phyloP scores from a whole-genome alignment of 2,329 filamentous ascomycete species.

The Colletotrichum melonis region DNA sequence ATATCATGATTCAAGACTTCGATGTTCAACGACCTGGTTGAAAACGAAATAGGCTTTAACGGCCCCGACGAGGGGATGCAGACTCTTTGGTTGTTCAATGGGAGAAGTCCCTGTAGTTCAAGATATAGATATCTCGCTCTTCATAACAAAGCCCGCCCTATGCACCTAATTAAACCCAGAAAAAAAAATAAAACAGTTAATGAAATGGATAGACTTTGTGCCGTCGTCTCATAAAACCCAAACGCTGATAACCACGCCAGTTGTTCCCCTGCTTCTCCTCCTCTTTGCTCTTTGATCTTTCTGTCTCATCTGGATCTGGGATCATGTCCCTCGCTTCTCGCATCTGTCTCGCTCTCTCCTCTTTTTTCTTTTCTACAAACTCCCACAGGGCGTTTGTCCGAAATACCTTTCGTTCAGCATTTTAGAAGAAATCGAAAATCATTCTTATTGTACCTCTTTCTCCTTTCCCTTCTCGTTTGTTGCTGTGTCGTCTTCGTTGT shows the following conservation, averaged over 20 bases:
- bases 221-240: slow-evolving; percentile 26
- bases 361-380: slow-evolving; percentile 13
- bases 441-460: slow-evolving; percentile 26
- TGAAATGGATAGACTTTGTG: background rate
- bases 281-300: background rate
- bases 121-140: slow-evolving; percentile 11
- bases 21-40: background rate
- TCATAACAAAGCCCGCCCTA: slow-evolving; percentile 3
- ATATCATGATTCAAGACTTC: background rate
- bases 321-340: background rate
- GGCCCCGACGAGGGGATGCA: background rate
- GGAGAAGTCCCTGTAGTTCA: slow-evolving; percentile 21
- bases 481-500: slow-evolving; percentile 57
- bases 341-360: background rate
- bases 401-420: background rate
- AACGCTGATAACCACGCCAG: slow-evolving; percentile 33
- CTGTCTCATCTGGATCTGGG: background rate
- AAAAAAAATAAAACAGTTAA: background rate
- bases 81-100: slow-evolving; percentile 8
- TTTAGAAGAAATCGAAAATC: no score
- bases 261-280: background rate
- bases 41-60: background rate
- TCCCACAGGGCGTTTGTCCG: background rate
- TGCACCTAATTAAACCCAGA: slow-evolving; percentile 10
- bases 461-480: slow-evolving; percentile 31